These are phyloP conservation scores for Aspergillus carlsbadensis DNA, from an alignment of 495 filamentous ascomycete genomes.

Conservation along the genomic window DNA sequence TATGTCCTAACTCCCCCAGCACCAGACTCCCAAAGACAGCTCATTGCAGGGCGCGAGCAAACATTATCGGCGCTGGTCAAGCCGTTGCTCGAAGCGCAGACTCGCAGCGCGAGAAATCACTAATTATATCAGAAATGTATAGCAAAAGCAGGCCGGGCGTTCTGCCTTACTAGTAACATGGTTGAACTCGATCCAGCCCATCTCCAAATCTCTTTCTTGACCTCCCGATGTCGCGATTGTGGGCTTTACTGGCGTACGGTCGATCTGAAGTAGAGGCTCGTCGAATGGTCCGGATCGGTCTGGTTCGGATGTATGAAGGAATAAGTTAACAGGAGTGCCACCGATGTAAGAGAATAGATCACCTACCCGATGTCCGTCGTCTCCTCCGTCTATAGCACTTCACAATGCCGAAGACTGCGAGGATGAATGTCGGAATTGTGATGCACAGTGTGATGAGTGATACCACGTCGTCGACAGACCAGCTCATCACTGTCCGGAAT, in stretches of 20 bases:
- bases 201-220: not conserved
- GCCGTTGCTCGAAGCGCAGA: no score
- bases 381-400: not conserved
- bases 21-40: no score
- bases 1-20: no score
- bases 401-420: not conserved
- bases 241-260: not conserved
- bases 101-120: no score
- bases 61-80: no score
- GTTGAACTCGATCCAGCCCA: not conserved
- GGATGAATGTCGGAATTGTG: not conserved
- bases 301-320: not conserved
- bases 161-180: slow-evolving; percentile 3
- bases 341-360: not conserved
- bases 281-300: not conserved
- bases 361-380: not conserved
- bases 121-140: no score
- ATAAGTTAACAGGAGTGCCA: not conserved
- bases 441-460: slow-evolving; percentile 3
- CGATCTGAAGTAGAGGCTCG: not conserved
- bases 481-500: not conserved
- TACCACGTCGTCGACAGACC: not conserved
- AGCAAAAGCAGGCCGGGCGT: no score
- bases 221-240: not conserved
- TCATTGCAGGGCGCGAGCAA: no score